phyloP scores from a whole-genome alignment of 495 filamentous ascomycete genomes.

The Tetracladium marchalianum region DNA sequence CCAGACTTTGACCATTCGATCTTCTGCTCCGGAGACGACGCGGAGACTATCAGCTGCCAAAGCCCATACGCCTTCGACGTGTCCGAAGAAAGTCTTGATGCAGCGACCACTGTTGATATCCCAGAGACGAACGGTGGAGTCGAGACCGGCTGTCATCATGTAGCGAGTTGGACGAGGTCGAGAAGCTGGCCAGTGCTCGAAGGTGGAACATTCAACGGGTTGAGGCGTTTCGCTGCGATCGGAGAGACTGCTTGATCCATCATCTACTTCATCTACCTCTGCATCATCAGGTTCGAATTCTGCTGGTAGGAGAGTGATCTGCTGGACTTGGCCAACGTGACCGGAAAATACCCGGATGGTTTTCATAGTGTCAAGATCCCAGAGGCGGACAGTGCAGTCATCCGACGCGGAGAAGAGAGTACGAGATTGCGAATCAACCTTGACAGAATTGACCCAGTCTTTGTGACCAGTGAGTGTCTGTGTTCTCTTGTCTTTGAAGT shows the following conservation, averaged over 20 bases:
- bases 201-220: neutral
- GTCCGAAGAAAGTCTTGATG: constrained; percentile 88
- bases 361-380: constrained; percentile 75
- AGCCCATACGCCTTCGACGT: constrained; percentile 93
- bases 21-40: constrained; percentile 80
- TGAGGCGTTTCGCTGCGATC: constrained; percentile 2
- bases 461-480: constrained; percentile 73
- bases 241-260: constrained; percentile 30
- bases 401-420: constrained; percentile 91
- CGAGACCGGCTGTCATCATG: constrained; percentile 85
- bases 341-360: constrained; percentile 78
- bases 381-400: constrained; percentile 83
- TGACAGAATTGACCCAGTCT: constrained; percentile 92
- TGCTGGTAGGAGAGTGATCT: constrained; percentile 68
- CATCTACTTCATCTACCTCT: constrained; percentile 41
- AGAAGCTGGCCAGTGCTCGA: constrained; percentile 46
- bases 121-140: constrained; percentile 89
- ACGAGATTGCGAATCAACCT: constrained; percentile 67
- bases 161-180: constrained; percentile 69
- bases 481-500: constrained; percentile 73
- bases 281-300: constrained; percentile 84
- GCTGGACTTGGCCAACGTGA: constrained; percentile 94
- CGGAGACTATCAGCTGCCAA: constrained; percentile 85
- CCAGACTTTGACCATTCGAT: constrained; percentile 96
- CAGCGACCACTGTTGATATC: constrained; percentile 74